Evolutionary conservation across 140 eudicot genomes (phyloP).

Genomic region (Cichorium intybus): DNA sequence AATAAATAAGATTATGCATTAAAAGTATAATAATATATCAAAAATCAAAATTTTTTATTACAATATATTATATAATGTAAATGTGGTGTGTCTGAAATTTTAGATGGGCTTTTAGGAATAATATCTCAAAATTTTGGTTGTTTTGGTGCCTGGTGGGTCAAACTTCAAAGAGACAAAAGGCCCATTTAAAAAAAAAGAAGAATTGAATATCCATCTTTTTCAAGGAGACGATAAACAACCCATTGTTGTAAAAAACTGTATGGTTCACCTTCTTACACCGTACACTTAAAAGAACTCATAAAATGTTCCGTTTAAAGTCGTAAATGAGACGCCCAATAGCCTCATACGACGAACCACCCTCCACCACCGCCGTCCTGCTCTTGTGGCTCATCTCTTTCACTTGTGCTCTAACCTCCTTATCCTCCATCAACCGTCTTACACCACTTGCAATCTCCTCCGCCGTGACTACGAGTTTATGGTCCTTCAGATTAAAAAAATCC

Average conservation of each 20-base stretch:
- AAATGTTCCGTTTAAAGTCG: constrained; percentile 10
- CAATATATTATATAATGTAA: too few species aligned
- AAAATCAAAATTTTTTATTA: too few species aligned
- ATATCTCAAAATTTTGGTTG: too few species aligned
- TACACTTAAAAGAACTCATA: neutral
- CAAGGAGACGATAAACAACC: too few species aligned
- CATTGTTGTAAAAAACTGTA: neutral
- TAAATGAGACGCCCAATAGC: constrained; percentile 17
- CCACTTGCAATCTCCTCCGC: constrained; percentile 31
- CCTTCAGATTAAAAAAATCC: neutral
- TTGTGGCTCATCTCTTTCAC: constrained; percentile 32
- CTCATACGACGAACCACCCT: constrained; percentile 35
- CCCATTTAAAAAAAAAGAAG: too few species aligned
- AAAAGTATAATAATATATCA: too few species aligned
- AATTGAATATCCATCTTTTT: too few species aligned
- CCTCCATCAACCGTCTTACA: constrained; percentile 31
- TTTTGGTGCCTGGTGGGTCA: too few species aligned
- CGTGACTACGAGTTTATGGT: neutral
- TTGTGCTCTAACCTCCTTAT: constrained; percentile 13
- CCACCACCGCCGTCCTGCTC: constrained; percentile 19
- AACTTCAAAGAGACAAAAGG: too few species aligned
- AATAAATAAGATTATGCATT: too few species aligned
- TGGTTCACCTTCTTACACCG: neutral
- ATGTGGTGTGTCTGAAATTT: too few species aligned
- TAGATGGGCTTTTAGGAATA: too few species aligned